Base-by-base conservation (phyloP, 108 stramenopile genomes). In the Cyclotella atomus region DNA sequence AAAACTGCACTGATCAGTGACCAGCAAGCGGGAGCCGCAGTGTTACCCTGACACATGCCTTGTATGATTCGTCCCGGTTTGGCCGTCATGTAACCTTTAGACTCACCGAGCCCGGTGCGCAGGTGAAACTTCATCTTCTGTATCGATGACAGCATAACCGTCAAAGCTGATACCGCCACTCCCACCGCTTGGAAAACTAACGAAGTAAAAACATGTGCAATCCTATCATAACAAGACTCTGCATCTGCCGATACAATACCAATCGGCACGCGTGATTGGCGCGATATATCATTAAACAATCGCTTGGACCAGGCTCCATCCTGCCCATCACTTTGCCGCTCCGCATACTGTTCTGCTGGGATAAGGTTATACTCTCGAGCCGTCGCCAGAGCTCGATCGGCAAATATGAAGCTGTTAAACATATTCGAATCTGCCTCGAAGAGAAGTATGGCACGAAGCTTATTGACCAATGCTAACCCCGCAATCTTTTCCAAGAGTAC, bases 371-470 rank as follows among this genome's bases (percentile, higher is more conserved):
- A 7, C 9, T 68, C 47, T 28, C 69, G n/a, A 2, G 25, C 44
- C 21, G 8, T 29, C 17, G 27, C 24, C 44, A 59, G 24, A 28
- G 36, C 45, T 46, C 69, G 25, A 21, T 45, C 27, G 9, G 35
- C 68, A 35, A 38, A 64, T 10, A 46, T 12, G 2, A 64, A 17
- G 15, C 45, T 20, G 24, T 46, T 64, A 15, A 36, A 27, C 69
- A 70, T 70, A 17, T 64, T 64, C 24, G 15, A 64, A 10, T 64
- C 73, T 3, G 59, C 73, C 29, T 73, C 73, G 12, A 71, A 41
- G 0, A 59, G 30, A 15, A 71, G 59, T 12, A 71, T 71, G 14
- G 70, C 70, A 35, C 70, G 25, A 1, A 71, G 28, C 47, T 71
- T 71, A 20, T 57, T 28, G n/a, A 60, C 45, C 5, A 60, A 23